Evolutionary conservation across 352 stramenopile genomes (phyloP).

Genomic region (Phytophthora sp.): DNA sequence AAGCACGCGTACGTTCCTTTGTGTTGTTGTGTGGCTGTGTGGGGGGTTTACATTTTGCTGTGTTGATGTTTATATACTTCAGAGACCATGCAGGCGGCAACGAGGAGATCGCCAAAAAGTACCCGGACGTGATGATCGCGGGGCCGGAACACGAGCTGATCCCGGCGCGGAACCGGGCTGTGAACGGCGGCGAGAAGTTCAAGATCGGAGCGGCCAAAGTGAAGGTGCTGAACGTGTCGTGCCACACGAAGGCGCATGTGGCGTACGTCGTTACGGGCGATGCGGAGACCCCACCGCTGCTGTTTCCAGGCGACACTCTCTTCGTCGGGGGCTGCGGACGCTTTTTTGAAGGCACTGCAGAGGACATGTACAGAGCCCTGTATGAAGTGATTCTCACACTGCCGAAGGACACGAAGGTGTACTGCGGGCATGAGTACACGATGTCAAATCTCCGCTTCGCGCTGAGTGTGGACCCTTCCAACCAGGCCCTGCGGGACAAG

Average conservation of each 20-base stretch:
- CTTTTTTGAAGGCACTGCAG: conserved; percentile 90
- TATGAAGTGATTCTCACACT: conserved; percentile 89
- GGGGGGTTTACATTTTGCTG: background rate
- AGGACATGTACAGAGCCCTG: conserved; percentile 90
- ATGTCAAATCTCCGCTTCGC: conserved; percentile 94
- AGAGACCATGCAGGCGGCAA: conserved; percentile 89
- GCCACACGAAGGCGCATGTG: conserved; percentile 85
- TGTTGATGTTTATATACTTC: background rate
- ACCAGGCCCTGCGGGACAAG: conserved; percentile 87
- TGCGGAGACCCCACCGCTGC: conserved; percentile 65
- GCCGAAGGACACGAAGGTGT: conserved; percentile 87
- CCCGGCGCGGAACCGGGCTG: conserved; percentile 62
- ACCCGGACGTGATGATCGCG: conserved; percentile 69
- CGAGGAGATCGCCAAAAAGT: conserved; percentile 61
- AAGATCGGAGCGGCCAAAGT: conserved; percentile 77
- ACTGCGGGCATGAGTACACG: conserved; percentile 94
- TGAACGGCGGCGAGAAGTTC: conserved; percentile 86
- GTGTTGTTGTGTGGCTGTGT: background rate
- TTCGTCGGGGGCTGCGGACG: conserved; percentile 85
- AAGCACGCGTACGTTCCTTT: conserved; percentile 81
- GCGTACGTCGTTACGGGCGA: conserved; percentile 89
- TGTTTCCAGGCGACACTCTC: conserved; percentile 91
- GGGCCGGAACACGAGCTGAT: conserved; percentile 82
- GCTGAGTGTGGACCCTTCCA: conserved; percentile 92
- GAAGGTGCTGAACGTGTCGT: conserved; percentile 78